Evolutionary conservation across 768 basidiomycete genomes (phyloP), one percentile per base, ranked within the genome.

Genomic region (Trametes cingulata): DNA sequence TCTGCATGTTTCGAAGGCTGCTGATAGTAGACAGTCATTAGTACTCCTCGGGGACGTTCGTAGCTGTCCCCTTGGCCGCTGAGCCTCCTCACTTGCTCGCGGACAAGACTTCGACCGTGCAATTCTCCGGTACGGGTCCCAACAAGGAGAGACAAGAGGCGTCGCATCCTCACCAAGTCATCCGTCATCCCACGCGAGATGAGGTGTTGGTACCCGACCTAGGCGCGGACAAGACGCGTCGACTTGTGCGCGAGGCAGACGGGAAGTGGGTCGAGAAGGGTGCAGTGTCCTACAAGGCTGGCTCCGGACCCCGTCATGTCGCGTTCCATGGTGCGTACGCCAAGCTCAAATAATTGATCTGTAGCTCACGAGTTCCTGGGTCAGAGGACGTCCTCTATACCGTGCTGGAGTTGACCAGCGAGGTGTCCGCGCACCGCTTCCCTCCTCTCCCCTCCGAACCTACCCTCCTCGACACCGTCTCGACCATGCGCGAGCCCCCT

Each of bases 121-220:
- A 58, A 43, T 78, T 91, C 46, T 69, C 67, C 14, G 85, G 82
- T 1, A 75, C 77, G 0, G 90, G 92, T 0, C 90, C 90, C 1
- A 79, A 90, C 68, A 67, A 69, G 6, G 80, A 81, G 19, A 81
- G 93, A 35, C 93, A 95, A 69, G 82, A 85, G 56, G 72, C 75
- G 6, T 80, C 91, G 3, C 93, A 95, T 68, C 88, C 90, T 0
- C 93, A 94, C 73, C 88, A 93, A 67, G 83, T 86, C 35, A 67
- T 80, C 57, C 67, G 85, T 14, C 79, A 82, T 40, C 71, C 78
- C 29, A 72, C 75, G 17, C 75, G 78, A 48, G 67, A 76, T 25
- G 88, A 90, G 63, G 73, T 93, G 13, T 78, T 92, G 43, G 78
- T 91, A 1, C 85, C 90, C 1, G 91, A 94, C 71, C 76, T 95